Evolutionary conservation across 108 stramenopile species (phyloP).

Genomic region (Pseudonitzschia multiseries): DNA sequence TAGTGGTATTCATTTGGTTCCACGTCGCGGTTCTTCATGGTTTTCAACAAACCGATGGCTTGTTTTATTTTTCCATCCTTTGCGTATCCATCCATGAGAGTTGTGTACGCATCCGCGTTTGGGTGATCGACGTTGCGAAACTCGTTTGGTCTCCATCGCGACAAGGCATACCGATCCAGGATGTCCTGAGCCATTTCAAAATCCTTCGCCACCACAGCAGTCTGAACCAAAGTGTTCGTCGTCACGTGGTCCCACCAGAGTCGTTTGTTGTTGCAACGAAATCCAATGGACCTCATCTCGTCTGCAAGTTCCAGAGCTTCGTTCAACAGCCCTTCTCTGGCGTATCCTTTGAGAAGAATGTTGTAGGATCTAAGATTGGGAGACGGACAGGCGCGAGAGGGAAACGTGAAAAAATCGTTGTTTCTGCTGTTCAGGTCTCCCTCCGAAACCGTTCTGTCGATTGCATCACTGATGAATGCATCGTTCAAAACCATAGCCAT

Average conservation of each 20-base stretch:
- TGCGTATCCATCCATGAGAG: slow-evolving; percentile 71
- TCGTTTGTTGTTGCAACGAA: neutral
- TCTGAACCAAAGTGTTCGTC: slow-evolving; percentile 80
- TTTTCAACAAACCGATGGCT: slow-evolving; percentile 46
- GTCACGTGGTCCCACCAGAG: slow-evolving; percentile 78
- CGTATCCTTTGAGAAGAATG: slow-evolving; percentile 78
- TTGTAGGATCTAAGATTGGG: slow-evolving; percentile 76
- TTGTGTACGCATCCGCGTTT: slow-evolving; percentile 85
- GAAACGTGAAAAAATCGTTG: slow-evolving; percentile 12
- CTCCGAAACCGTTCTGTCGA: neutral
- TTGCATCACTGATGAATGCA: neutral
- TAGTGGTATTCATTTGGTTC: slow-evolving; percentile 76
- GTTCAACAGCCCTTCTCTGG: slow-evolving; percentile 39
- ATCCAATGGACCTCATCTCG: slow-evolving; percentile 32
- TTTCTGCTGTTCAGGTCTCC: neutral
- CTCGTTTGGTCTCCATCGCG: neutral
- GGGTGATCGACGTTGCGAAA: slow-evolving; percentile 51
- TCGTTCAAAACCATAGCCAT: slow-evolving; percentile 40
- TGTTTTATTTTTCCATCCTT: slow-evolving; percentile 62
- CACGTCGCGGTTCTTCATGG: slow-evolving; percentile 61
- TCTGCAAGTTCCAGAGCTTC: slow-evolving; percentile 51
- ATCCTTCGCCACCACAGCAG: slow-evolving; percentile 55
- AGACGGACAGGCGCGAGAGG: slow-evolving; percentile 30
- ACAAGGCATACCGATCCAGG: slow-evolving; percentile 44
- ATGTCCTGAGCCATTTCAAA: slow-evolving; percentile 68